Conservation (phyloP, 345 rosid genomes). For the Gossypium rotundifolium region DNA sequence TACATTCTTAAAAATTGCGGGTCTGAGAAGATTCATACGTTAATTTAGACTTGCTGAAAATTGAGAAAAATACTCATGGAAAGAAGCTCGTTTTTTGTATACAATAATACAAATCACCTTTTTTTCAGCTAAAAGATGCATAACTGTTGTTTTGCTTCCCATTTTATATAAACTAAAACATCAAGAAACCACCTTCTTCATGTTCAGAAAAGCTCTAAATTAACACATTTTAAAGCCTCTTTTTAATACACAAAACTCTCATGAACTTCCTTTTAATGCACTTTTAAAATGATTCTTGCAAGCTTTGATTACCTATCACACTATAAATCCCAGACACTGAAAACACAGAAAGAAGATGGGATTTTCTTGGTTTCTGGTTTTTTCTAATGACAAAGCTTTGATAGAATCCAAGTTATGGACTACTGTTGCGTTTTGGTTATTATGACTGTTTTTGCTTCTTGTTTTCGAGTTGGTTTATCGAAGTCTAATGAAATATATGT, state of each 20-base stretch:
- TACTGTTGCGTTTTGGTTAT: not conserved
- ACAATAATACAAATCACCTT: too few species aligned
- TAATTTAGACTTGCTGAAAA: too few species aligned
- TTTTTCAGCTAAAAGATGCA: not conserved
- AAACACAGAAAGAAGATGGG: not conserved
- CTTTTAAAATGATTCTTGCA: not conserved
- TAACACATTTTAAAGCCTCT: not conserved
- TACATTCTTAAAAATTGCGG: too few species aligned
- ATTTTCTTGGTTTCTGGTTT: not conserved
- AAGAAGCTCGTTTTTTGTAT: too few species aligned
- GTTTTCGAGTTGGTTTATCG: not conserved
- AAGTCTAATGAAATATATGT: not conserved
- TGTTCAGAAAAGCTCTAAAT: not conserved
- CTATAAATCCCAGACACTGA: not conserved
- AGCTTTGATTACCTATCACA: not conserved
- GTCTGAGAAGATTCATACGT: too few species aligned
- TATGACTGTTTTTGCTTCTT: not conserved
- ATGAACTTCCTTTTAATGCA: not conserved
- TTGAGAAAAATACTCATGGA: too few species aligned
- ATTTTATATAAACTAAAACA: not conserved
- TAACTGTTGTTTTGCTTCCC: not conserved
- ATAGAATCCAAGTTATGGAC: not conserved
- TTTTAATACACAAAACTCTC: not conserved
- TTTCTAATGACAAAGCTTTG: not conserved
- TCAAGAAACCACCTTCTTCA: slow-evolving; percentile 3